phyloP scores from a whole-genome alignment of 1,284 basidiomycete species.

The Irpex sp. region DNA sequence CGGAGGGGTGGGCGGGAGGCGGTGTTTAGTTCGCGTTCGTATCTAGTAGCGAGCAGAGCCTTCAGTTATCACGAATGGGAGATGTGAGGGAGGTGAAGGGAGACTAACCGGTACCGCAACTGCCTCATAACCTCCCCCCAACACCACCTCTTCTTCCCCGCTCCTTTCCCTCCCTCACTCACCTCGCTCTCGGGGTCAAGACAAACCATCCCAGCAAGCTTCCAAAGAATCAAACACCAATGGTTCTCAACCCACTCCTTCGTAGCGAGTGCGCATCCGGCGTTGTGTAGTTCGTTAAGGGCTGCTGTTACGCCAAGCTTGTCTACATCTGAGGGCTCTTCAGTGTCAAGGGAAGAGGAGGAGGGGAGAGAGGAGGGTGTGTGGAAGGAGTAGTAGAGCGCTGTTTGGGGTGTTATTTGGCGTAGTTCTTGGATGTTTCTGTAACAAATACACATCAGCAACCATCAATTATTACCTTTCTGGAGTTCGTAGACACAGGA shows the following conservation, averaged over 20 bases:
- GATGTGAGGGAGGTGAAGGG: too few species aligned
- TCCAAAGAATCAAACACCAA: slow-evolving; percentile 91
- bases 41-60: too few species aligned
- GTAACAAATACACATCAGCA: too few species aligned
- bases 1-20: slow-evolving; percentile 80
- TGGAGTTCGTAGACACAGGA: neutral
- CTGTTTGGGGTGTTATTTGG: slow-evolving; percentile 53
- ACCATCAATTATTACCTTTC: too few species aligned
- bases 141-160: slow-evolving; percentile 59
- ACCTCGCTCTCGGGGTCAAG: slow-evolving; percentile 62
- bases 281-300: slow-evolving; percentile 42
- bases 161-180: too few species aligned
- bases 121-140: slow-evolving; percentile 79
- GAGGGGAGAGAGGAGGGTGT: too few species aligned
- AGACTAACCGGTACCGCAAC: slow-evolving; percentile 78
- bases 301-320: slow-evolving; percentile 49
- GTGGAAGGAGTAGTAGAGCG: slow-evolving; percentile 64
- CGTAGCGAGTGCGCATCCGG: slow-evolving; percentile 58
- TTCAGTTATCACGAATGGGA: too few species aligned
- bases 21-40: slow-evolving; percentile 79
- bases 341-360: too few species aligned
- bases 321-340: too few species aligned
- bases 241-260: slow-evolving; percentile 88
- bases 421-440: slow-evolving; percentile 53
- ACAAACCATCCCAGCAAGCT: slow-evolving; percentile 78